Base-by-base conservation (phyloP, 2,329 filamentous ascomycete genomes). In the Fusarium nygamai region DNA sequence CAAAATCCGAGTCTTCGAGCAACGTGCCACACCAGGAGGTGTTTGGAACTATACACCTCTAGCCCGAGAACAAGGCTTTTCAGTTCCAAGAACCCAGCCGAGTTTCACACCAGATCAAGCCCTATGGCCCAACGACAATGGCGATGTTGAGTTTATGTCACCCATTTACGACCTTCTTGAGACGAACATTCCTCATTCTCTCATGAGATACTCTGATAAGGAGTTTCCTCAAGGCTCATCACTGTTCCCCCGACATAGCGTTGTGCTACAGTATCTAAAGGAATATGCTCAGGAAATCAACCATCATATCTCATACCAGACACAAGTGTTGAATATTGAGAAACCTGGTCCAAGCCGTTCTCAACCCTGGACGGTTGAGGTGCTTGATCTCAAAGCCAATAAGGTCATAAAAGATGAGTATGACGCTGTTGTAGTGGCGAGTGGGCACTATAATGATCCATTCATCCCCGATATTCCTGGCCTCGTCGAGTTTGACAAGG, bases 161-260 rank as follows among this genome's bases (percentile, higher is more conserved):
- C 92, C 93, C 0, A 85, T 94, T 51, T 95, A 95, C 79, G 89
- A 92, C 59, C 83, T 85, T 19, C 84, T 95, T 6, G 92, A 95
- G 79, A 94, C 93, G 3, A 96, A 96, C 80, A 93, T 95, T 41
- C 92, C 93, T 0, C 88, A 92, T 65, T 85, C 85, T 2, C 81
- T 95, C 38, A 95, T 96, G 93, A 85, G 87, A 17, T 95, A 90
- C 78, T 89, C 89, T 1, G 91, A 94, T 68, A 84, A 87, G 7
- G 79, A 85, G 3, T 94, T 93, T 76, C 86, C 88, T 0, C 73
- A 84, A 12, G 85, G 89, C 14, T 84, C 86, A 14, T 88, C 91
- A 62, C 84, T 95, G 3, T 94, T 94, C 70, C 93, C 93, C 0
- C 86, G 83, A 16, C 91, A 93, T 75, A 82, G 86, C 47, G 86